Evolutionary conservation across 768 basidiomycete species (phyloP), one percentile per base, ranked within the genome.

Genomic region (Xanthoconium purpureum): DNA sequence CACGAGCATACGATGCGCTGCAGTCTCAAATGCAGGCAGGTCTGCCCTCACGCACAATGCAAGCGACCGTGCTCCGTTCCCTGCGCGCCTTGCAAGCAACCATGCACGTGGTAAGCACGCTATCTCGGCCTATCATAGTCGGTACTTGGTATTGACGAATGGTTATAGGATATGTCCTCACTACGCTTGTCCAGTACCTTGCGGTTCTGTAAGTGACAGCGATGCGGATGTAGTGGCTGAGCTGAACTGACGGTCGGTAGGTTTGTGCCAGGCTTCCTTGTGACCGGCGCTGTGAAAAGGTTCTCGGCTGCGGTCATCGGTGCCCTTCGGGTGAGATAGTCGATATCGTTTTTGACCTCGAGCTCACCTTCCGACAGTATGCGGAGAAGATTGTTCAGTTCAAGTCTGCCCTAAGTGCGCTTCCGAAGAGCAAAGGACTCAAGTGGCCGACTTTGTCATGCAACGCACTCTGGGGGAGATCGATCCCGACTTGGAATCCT

Each of bases 231-330:
- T 35, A 9, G 29, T 30, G 6, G 15, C 6, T 57, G 37, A 50
- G 40, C 32, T 59, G 12, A 54, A 40, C 4, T 40, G 47, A 38
- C 32, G 30, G 29, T 49, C 5, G 18, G 6, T 47, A 88, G 87
- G 75, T 85, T 20, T 90, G 88, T 65, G 74, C 80, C 4, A 78
- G 86, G 5, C 66, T 87, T 2, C 88, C 88, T 3, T 88, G 87
- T 58, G 82, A 89, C 56, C 52, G 67, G 45, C 78, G 75, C 0
- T 89, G 88, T 54, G 59, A 69, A 14, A 73, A 73, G 13, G n/a
- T 50, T 0, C 74, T 89, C 12, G 3, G 39, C 7, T 89, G 88
- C 64, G 84, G 85, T 11, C 87, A 88, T 65, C 73, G 61, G 36
- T 89, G 88, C 59, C 84, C 85, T 15, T 88, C 87, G 36, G 80